Evolutionary conservation across 371 early-diverging fungal species (phyloP).

Genomic region (Choanephora cucurbitarum): DNA sequence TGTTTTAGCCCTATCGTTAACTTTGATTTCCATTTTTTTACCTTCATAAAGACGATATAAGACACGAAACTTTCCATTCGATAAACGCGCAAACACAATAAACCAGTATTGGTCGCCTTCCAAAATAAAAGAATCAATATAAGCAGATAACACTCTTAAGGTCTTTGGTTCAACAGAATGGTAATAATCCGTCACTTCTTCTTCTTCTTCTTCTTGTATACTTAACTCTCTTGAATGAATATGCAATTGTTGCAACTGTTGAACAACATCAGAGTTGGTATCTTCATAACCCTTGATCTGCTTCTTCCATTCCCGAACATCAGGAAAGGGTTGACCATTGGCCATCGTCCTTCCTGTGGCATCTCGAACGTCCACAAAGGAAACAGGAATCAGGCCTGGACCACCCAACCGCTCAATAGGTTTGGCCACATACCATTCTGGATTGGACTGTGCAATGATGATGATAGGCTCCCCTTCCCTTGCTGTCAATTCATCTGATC

Average conservation of each 20-base stretch:
- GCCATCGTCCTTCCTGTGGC: conserved; percentile 26
- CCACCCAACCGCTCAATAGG: conserved; percentile 62
- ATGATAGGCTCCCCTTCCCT: conserved; percentile 68
- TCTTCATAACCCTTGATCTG: conserved; percentile 62
- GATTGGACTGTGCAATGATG: conserved; percentile 74
- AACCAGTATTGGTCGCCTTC: conserved; percentile 73
- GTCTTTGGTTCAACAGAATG: not conserved
- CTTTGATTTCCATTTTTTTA: not conserved
- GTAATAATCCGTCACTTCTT: conserved; percentile 20
- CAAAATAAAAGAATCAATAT: conserved; percentile 35
- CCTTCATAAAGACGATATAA: conserved; percentile 74
- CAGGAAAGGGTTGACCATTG: conserved; percentile 60
- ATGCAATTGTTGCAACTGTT: conserved; percentile 26
- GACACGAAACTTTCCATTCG: conserved; percentile 54
- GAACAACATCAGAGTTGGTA: conserved; percentile 56
- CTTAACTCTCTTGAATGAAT: not conserved
- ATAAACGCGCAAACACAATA: conserved; percentile 62
- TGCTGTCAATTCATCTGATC: conserved; percentile 71
- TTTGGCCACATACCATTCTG: conserved; percentile 81
- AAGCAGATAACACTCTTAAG: conserved; percentile 45
- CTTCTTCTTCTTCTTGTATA: conserved; percentile 10
- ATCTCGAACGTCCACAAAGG: conserved; percentile 72
- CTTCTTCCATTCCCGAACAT: conserved; percentile 79
- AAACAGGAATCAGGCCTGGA: conserved; percentile 76
- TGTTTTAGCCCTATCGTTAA: too few relatives aligned